A percentile compares a stretch with the other conserved stretches of the same genome.
Conservation (phyloP, 129 eudicot species). For the Smallanthus sonchifolius region DNA sequence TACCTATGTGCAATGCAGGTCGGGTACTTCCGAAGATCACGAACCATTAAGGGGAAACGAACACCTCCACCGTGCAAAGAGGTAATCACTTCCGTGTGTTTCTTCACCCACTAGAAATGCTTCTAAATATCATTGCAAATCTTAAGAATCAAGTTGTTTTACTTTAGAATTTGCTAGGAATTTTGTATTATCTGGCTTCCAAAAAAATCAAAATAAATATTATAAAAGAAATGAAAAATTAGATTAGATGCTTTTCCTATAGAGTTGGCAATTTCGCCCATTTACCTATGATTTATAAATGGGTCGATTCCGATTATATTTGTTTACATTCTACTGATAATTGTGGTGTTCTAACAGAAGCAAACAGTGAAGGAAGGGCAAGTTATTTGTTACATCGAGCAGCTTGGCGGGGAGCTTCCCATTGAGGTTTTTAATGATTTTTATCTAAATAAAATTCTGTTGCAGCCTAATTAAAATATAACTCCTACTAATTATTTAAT, state of each 20-base stretch:
- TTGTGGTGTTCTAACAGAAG: constrained; percentile 44
- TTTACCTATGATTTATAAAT: background rate
- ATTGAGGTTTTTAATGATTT: constrained; percentile 52
- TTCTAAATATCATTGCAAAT: background rate
- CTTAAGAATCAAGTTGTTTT: background rate
- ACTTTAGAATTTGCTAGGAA: background rate
- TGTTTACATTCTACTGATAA: background rate
- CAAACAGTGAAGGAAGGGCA: constrained; percentile 89
- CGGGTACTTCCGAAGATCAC: constrained; percentile 74
- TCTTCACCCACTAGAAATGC: background rate
- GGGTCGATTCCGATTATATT: background rate
- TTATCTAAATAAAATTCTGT: background rate
- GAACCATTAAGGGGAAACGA: constrained; percentile 72
- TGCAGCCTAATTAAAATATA: background rate
- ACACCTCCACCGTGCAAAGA: constrained; percentile 87
- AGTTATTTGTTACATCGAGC: constrained; percentile 84
- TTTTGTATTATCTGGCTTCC: background rate
- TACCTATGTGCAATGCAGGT: constrained; percentile 41
- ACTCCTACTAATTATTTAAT: background rate
- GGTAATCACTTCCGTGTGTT: constrained; percentile 34
- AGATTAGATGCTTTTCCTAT: background rate
- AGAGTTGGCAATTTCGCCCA: background rate
- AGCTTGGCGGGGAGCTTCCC: constrained; percentile 76
- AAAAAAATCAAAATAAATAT: background rate
- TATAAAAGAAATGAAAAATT: background rate